Conservation (phyloP, 2,329 filamentous ascomycete genomes). For the Sclerotinia subarctica region DNA sequence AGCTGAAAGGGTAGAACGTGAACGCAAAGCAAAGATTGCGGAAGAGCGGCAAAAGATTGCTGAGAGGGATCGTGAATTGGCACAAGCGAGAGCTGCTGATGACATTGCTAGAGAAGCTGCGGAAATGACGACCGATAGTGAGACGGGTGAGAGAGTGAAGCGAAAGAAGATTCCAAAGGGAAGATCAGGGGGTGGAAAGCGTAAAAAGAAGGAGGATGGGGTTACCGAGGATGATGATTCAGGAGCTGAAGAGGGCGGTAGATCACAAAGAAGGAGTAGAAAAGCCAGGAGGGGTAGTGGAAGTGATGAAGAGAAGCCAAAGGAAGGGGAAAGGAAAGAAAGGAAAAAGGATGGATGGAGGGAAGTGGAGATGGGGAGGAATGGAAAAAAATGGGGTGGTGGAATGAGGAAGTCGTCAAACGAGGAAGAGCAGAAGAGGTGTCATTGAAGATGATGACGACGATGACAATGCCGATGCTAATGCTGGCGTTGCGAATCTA, state of each 20-base stretch:
- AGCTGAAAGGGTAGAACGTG: conserved; percentile 65
- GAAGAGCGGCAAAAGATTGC: conserved; percentile 80
- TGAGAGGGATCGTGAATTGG: conserved; percentile 69
- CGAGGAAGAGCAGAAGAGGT: conserved; percentile 33
- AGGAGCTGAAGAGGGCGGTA: conserved; percentile 28
- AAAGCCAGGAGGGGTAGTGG: conserved; percentile 34
- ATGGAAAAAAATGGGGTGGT: too few species aligned
- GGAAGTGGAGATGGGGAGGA: too few species aligned
- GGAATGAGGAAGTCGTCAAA: conserved; percentile 33
- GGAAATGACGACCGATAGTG: conserved; percentile 76
- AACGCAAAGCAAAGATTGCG: conserved; percentile 76
- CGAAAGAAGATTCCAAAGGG: conserved; percentile 62
- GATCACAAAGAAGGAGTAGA: conserved; percentile 12
- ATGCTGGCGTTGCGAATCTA: conserved; percentile 9
- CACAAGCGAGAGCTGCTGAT: conserved; percentile 68
- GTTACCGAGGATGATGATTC: conserved; percentile 38
- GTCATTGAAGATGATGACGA: conserved; percentile 37
- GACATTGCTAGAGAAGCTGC: conserved; percentile 67
- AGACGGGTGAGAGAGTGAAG: conserved; percentile 78
- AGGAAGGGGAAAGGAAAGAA: conserved; percentile 27
- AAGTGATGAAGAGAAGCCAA: conserved; percentile 39
- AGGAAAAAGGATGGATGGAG: too few species aligned
- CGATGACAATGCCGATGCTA: conserved; percentile 33
- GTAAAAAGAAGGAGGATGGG: conserved; percentile 42
- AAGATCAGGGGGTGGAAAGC: conserved; percentile 43